Percentiles rank a stretch among this genome's conserved stretches.
Evolutionary conservation across 257 asterid genomes (phyloP).

Genomic region (Ligustrum vulgare): DNA sequence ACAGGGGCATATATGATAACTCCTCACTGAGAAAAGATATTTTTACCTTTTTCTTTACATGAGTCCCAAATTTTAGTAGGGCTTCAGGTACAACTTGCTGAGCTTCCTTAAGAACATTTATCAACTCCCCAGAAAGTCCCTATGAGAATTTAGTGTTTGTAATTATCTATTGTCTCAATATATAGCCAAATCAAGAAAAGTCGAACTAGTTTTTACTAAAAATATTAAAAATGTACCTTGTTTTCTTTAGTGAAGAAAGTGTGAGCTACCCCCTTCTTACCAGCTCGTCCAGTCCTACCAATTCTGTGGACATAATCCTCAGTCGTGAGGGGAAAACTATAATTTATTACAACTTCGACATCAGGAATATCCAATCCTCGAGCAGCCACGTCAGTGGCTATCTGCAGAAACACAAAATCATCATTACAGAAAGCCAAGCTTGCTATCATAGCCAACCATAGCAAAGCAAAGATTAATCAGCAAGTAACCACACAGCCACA

Average conservation of each 20-base stretch:
- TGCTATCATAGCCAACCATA: neutral
- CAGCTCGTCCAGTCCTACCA: constrained; percentile 99
- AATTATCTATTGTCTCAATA: neutral
- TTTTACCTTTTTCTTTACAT: constrained; percentile 88
- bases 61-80: constrained; percentile 91
- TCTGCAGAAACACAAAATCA: constrained; percentile 47
- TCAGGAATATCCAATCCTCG: constrained; percentile 96
- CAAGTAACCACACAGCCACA: neutral
- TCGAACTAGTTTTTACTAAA: neutral
- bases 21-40: constrained; percentile 4
- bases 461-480: neutral
- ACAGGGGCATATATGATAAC: too few relatives aligned
- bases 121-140: constrained; percentile 92
- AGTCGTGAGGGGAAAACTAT: constrained; percentile 93
- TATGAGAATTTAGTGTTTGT: constrained; percentile 22
- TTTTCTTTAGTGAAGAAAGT: constrained; percentile 95
- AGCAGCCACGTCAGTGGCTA: constrained; percentile 99
- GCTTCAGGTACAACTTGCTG: constrained; percentile 80
- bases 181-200: neutral
- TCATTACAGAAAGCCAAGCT: constrained; percentile 5
- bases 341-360: constrained; percentile 93
- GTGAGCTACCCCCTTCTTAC: constrained; percentile 99
- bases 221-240: constrained; percentile 50
- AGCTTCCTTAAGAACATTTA: constrained; percentile 95
- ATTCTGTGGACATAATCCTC: constrained; percentile 98